Conservation (phyloP, 1,284 basidiomycete species). For the Pseudozyma sp. region DNA sequence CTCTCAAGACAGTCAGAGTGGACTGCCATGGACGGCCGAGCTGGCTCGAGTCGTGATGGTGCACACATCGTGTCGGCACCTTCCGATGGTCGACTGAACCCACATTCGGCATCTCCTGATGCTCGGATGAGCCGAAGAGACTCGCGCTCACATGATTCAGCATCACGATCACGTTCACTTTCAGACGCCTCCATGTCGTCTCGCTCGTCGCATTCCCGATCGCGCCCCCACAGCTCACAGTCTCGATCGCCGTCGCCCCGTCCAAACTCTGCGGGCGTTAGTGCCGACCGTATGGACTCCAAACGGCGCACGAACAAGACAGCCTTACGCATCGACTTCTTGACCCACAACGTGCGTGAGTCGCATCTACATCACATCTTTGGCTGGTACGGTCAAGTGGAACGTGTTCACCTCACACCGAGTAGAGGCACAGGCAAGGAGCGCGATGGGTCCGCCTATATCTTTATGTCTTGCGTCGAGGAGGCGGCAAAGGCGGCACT, state of each 20-base stretch:
- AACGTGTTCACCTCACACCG: constrained; percentile 12
- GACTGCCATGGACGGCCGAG: constrained; percentile 9
- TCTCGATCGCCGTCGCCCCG: background rate
- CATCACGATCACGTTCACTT: constrained; percentile 10
- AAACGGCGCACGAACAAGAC: constrained; percentile 10
- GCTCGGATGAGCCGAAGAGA: background rate
- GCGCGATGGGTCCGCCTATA: constrained; percentile 12
- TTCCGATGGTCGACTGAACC: background rate
- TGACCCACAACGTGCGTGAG: constrained; percentile 36
- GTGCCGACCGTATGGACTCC: background rate
- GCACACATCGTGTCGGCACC: background rate
- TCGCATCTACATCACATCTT: constrained; percentile 53
- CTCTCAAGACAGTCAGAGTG: background rate
- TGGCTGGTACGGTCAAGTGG: constrained; percentile 42
- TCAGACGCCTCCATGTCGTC: constrained; percentile 11
- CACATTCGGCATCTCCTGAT: constrained; percentile 2
- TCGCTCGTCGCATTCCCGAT: background rate
- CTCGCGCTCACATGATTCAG: constrained; percentile 5
- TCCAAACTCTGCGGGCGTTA: background rate
- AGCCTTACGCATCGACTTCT: constrained; percentile 31
- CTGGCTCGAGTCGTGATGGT: constrained; percentile 15
- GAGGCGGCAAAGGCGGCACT: constrained; percentile 44
- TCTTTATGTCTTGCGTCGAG: constrained; percentile 25
- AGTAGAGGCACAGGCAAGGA: background rate
- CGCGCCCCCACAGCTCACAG: background rate